A percentile compares a stretch with the other conserved stretches of the same genome.
phyloP scores from a whole-genome alignment of 139 green algal genomes.

The Chlamydomonas schloesseri region DNA sequence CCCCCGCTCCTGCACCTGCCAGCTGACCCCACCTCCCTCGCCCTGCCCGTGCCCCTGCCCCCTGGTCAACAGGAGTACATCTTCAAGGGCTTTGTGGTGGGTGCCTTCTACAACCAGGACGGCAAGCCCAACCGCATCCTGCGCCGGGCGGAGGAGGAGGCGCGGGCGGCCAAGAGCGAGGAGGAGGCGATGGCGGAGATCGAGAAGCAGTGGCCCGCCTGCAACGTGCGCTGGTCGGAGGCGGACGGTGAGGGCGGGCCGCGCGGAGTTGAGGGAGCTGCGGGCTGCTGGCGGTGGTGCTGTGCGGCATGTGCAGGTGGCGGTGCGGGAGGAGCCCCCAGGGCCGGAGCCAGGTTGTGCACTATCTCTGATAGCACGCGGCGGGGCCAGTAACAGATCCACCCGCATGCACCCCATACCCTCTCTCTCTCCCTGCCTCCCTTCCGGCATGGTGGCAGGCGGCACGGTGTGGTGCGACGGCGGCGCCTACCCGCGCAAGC shows the following conservation, averaged over 20 bases:
- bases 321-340: too few species aligned
- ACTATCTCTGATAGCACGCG: too few species aligned
- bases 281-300: neutral
- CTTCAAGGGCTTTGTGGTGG: constrained; percentile 29
- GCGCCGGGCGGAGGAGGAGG: neutral
- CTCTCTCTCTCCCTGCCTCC: too few species aligned
- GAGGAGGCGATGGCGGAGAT: constrained; percentile 48
- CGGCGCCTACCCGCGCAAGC: constrained; percentile 66
- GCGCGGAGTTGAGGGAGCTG: too few species aligned
- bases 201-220: constrained; percentile 53
- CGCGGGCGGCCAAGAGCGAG: constrained; percentile 27
- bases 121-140: neutral
- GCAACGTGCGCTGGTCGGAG: constrained; percentile 71
- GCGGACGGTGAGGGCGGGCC: constrained; percentile 49
- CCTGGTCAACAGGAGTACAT: constrained; percentile 40
- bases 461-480: constrained; percentile 74
- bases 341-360: too few species aligned
- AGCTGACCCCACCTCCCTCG: too few species aligned
- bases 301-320: too few species aligned
- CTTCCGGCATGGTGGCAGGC: too few species aligned
- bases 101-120: neutral
- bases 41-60: too few species aligned
- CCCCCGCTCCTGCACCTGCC: too few species aligned
- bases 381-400: too few species aligned
- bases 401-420: too few species aligned